Evolutionary conservation across 1,284 basidiomycete genomes (phyloP).

Genomic region (Puccinia coronata): DNA sequence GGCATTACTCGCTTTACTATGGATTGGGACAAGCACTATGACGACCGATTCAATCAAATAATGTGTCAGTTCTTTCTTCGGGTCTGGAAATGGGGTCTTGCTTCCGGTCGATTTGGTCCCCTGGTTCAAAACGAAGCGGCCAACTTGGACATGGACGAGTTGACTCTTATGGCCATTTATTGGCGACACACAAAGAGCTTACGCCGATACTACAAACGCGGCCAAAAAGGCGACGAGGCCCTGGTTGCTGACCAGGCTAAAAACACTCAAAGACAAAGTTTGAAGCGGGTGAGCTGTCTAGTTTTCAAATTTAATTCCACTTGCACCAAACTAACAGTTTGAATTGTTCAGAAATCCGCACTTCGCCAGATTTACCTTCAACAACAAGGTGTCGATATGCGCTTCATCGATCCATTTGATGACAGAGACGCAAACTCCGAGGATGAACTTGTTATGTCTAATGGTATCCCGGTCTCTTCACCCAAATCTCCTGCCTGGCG

Average conservation of each 20-base stretch:
- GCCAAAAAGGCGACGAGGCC: constrained; percentile 3
- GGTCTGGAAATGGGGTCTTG: constrained; percentile 48
- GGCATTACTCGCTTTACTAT: constrained; percentile 37
- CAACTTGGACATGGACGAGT: constrained; percentile 27
- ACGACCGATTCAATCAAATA: constrained; percentile 44
- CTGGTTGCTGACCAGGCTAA: constrained; percentile 4
- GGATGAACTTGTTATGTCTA: constrained; percentile 3
- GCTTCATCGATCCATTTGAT: constrained; percentile 30
- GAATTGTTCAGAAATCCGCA: constrained; percentile 25
- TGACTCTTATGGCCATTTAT: constrained; percentile 16
- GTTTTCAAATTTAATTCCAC: background rate
- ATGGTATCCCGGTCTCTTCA: background rate
- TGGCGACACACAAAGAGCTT: constrained; percentile 31
- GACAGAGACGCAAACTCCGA: constrained; percentile 29
- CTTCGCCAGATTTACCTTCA: constrained; percentile 36
- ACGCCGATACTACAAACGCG: constrained; percentile 15
- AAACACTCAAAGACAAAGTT: constrained; percentile 15
- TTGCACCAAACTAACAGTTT: background rate
- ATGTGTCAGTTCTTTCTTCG: constrained; percentile 41
- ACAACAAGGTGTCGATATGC: constrained; percentile 32
- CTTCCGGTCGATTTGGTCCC: constrained; percentile 3
- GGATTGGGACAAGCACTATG: constrained; percentile 35
- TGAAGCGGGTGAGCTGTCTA: constrained; percentile 26
- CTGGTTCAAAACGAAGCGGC: constrained; percentile 14
- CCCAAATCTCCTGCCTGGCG: constrained; percentile 12